Conservation (phyloP, 2,329 filamentous ascomycete genomes). For the Sporothrix humicola region DNA sequence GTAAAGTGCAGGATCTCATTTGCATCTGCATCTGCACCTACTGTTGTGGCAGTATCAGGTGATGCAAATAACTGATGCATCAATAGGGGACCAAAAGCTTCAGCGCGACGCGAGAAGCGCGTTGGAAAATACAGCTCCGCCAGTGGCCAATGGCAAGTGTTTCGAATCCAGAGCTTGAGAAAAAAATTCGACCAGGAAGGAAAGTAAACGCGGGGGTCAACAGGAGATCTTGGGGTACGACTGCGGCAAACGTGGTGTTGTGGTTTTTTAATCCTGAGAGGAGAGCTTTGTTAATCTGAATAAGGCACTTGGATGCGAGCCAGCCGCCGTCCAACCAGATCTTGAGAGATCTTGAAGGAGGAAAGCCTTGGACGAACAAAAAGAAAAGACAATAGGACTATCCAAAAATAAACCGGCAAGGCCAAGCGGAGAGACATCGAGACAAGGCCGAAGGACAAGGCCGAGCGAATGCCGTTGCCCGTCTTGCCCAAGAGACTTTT, state of each 20-base stretch:
- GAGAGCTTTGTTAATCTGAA: neutral
- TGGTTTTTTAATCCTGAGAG: neutral
- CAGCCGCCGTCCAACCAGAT: constrained; percentile 19
- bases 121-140: neutral
- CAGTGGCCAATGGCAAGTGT: neutral
- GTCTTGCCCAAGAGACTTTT: neutral
- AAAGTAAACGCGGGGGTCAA: neutral
- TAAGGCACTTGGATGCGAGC: constrained; percentile 25
- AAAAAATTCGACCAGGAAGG: neutral
- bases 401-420: neutral
- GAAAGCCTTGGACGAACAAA: neutral
- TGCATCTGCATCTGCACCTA: neutral
- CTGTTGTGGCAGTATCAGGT: neutral
- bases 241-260: constrained; percentile 18
- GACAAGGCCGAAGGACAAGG: constrained; percentile 9
- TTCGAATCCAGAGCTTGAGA: neutral
- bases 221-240: neutral
- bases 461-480: neutral
- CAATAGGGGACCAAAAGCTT: neutral
- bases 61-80: neutral
- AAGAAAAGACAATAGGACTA: neutral
- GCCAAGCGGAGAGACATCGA: neutral
- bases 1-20: neutral
- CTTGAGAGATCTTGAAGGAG: neutral
- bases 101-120: constrained; percentile 10